Conservation (phyloP, 192 early-diverging fungal genomes). For the Coemansia sp. region DNA sequence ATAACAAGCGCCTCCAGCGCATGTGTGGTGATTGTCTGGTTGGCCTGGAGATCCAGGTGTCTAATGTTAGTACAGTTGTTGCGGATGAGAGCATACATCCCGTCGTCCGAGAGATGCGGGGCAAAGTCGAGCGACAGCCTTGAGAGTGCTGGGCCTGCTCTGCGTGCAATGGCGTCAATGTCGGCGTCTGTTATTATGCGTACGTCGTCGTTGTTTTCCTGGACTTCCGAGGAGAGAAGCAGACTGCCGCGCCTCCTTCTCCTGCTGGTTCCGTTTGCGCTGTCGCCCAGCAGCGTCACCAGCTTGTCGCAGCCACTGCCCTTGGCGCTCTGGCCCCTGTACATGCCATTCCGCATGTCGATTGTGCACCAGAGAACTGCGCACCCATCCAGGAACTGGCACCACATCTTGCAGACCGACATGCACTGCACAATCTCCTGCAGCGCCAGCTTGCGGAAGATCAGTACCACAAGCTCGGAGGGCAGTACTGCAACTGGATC, state of each 20-base stretch:
- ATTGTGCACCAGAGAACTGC: constrained; percentile 33
- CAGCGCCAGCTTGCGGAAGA: constrained; percentile 34
- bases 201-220: background rate
- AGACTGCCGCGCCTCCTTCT: background rate
- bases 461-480: constrained; percentile 22
- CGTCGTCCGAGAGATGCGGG: constrained; percentile 20
- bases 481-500: constrained; percentile 31
- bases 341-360: constrained; percentile 14
- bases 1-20: constrained; percentile 15
- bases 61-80: constrained; percentile 35
- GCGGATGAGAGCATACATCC: constrained; percentile 20
- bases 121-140: constrained; percentile 23
- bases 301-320: background rate
- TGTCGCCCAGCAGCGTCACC: background rate
- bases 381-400: constrained; percentile 20
- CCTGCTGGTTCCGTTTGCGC: background rate
- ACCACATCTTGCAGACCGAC: constrained; percentile 42
- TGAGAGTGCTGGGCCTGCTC: constrained; percentile 37
- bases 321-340: background rate
- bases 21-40: constrained; percentile 15
- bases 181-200: background rate
- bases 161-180: constrained; percentile 15
- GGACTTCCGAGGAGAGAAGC: background rate
- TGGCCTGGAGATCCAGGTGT: constrained; percentile 29
- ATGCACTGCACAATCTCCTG: constrained; percentile 31